A percentile compares a stretch with the other conserved stretches of the same genome.
Conservation (phyloP, 345 rosid genomes). For the Hibiscus trionum region DNA sequence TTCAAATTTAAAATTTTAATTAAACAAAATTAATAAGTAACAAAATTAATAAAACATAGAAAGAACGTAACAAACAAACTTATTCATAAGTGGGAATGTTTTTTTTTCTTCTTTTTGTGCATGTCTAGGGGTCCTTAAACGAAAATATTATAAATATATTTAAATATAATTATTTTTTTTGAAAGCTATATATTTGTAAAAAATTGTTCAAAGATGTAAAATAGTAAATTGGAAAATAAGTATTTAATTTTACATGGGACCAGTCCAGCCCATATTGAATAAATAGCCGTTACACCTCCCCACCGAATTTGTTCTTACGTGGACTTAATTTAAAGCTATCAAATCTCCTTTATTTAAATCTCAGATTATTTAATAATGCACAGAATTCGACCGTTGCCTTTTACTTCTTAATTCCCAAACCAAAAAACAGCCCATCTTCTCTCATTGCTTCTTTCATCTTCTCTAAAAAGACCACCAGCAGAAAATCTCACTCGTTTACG, state of each 20-base stretch:
- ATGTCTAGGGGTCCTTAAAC: too few relatives aligned
- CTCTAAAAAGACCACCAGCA: not conserved
- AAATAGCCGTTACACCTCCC: constrained; percentile 18
- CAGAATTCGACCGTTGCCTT: constrained; percentile 20
- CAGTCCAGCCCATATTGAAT: not conserved
- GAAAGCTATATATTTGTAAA: too few relatives aligned
- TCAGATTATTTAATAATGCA: not conserved
- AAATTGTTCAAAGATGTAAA: too few relatives aligned
- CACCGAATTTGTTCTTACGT: constrained; percentile 1
- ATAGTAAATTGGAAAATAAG: too few relatives aligned
- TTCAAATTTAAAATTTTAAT: too few relatives aligned
- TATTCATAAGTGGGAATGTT: too few relatives aligned
- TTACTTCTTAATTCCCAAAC: not conserved
- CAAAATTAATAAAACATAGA: too few relatives aligned
- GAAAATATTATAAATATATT: too few relatives aligned
- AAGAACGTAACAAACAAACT: too few relatives aligned
- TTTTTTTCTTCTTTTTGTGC: too few relatives aligned
- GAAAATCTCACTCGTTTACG: not conserved
- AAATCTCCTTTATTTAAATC: not conserved
- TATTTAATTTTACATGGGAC: not conserved
- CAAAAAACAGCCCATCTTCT: constrained; percentile 2
- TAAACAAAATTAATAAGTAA: too few relatives aligned
- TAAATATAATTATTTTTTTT: too few relatives aligned
- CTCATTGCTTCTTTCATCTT: not conserved
- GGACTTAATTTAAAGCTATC: not conserved